Evolutionary conservation across 768 basidiomycete genomes (phyloP).

Genomic region (Boletus rex-veris): DNA sequence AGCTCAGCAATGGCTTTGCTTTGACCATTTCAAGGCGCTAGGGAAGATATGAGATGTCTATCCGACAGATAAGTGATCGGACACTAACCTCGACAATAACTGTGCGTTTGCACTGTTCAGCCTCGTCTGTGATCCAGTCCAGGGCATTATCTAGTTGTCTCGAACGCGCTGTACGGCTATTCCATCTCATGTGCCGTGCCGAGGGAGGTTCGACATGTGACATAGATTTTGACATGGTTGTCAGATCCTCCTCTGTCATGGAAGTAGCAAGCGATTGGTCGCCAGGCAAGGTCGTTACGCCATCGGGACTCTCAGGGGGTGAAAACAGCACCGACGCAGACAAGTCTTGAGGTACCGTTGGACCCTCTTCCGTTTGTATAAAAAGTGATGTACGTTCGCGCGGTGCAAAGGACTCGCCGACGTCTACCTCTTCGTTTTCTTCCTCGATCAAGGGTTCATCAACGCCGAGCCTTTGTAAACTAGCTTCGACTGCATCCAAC

Average conservation of each 20-base stretch:
- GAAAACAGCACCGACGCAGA: conserved; percentile 45
- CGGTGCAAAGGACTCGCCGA: conserved; percentile 47
- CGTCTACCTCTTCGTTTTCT: conserved; percentile 59
- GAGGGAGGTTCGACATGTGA: conserved; percentile 60
- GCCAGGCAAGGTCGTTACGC: conserved; percentile 53
- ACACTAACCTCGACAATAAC: conserved; percentile 69
- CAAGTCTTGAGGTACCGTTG: conserved; percentile 9
- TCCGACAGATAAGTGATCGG: background rate
- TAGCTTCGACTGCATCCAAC: conserved; percentile 77
- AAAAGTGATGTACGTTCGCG: conserved; percentile 13
- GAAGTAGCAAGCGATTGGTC: conserved; percentile 52
- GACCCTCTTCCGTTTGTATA: conserved; percentile 31
- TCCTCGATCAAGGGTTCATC: conserved; percentile 50
- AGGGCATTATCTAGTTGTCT: conserved; percentile 33
- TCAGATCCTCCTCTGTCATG: conserved; percentile 66
- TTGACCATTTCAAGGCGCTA: conserved; percentile 75
- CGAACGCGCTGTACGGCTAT: conserved; percentile 27
- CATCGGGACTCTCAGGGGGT: conserved; percentile 53
- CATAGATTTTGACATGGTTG: conserved; percentile 72
- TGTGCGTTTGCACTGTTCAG: conserved; percentile 46
- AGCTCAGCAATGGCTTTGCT: conserved; percentile 65
- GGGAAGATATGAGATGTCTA: background rate
- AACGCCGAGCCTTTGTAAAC: conserved; percentile 67
- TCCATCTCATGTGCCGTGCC: conserved; percentile 36
- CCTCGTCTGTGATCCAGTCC: conserved; percentile 44